These are phyloP conservation scores for Colletotrichum acutatum DNA, from an alignment of 2,329 filamentous ascomycete genomes.

Conservation along the genomic window DNA sequence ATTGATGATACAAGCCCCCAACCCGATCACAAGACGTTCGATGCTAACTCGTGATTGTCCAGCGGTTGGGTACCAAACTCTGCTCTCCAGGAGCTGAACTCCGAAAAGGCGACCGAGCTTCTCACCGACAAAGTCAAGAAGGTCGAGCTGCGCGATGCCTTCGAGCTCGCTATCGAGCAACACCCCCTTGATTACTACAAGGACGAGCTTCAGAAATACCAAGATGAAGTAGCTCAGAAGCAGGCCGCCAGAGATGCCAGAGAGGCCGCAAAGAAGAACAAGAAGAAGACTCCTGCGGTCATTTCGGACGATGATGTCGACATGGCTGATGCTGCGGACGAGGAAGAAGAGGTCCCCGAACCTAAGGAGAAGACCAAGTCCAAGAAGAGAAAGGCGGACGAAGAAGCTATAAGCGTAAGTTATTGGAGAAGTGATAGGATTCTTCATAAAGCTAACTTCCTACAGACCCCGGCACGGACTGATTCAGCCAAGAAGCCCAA, in stretches of 20 bases:
- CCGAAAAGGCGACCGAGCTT: slow-evolving; percentile 75
- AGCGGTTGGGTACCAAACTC: slow-evolving; percentile 95
- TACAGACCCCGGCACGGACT: slow-evolving; percentile 65
- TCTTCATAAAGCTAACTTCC: background rate
- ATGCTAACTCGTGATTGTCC: slow-evolving; percentile 15
- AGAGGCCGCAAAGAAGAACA: slow-evolving; percentile 60
- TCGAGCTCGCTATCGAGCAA: slow-evolving; percentile 80
- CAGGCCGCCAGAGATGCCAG: slow-evolving; percentile 59
- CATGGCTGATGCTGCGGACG: slow-evolving; percentile 69
- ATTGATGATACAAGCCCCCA: background rate
- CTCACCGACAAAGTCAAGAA: slow-evolving; percentile 84
- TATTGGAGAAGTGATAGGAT: background rate
- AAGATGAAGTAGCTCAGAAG: slow-evolving; percentile 73
- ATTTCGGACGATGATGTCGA: slow-evolving; percentile 69
- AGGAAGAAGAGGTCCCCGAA: slow-evolving; percentile 66
- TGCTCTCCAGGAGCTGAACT: slow-evolving; percentile 80
- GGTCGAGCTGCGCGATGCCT: slow-evolving; percentile 77
- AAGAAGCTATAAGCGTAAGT: slow-evolving; percentile 69
- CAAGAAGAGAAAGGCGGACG: slow-evolving; percentile 88
- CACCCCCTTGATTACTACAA: slow-evolving; percentile 88
- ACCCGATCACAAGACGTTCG: background rate
- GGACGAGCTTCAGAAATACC: slow-evolving; percentile 76
- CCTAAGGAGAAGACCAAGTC: slow-evolving; percentile 79
- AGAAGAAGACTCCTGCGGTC: slow-evolving; percentile 59
- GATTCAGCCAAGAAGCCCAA: slow-evolving; percentile 76